These are phyloP conservation scores for Tricholoma matsutake DNA, from an alignment of 768 basidiomycete species.

Conservation along the genomic window DNA sequence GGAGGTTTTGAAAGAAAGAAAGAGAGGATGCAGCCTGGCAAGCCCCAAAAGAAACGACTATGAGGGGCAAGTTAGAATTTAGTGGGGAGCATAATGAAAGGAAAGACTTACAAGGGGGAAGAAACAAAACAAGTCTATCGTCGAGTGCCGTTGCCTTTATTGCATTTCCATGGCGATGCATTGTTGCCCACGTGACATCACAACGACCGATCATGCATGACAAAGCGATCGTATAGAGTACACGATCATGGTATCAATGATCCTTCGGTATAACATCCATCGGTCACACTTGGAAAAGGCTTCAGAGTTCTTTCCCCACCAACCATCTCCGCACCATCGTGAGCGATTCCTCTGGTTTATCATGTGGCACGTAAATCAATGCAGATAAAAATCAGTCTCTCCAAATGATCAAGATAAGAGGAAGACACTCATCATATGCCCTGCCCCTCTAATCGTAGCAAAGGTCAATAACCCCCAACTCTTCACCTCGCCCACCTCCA, in stretches of 20 bases:
- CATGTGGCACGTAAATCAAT: slow-evolving; percentile 54
- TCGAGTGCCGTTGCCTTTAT: neutral
- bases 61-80: slow-evolving; percentile 6
- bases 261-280: neutral
- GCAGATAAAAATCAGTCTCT: slow-evolving; percentile 18
- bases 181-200: no score
- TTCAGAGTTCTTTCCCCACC: slow-evolving; percentile 22
- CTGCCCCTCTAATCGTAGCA: slow-evolving; percentile 40
- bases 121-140: slow-evolving; percentile 15
- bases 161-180: no score
- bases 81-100: neutral
- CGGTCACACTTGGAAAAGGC: neutral
- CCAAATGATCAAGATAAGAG: slow-evolving; percentile 1
- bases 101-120: slow-evolving; percentile 32
- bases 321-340: slow-evolving; percentile 68
- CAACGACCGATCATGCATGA: no score
- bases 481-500: slow-evolving; percentile 47
- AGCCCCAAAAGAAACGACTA: slow-evolving; percentile 55
- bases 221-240: no score
- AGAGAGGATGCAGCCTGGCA: slow-evolving; percentile 71
- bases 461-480: slow-evolving; percentile 33
- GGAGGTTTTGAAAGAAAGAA: slow-evolving; percentile 35
- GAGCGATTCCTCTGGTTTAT: slow-evolving; percentile 62
- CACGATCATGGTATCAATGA: neutral
- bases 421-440: slow-evolving; percentile 52